Conservation (phyloP, 2,329 filamentous ascomycete species). For the Verticillium zaregamsianum region DNA sequence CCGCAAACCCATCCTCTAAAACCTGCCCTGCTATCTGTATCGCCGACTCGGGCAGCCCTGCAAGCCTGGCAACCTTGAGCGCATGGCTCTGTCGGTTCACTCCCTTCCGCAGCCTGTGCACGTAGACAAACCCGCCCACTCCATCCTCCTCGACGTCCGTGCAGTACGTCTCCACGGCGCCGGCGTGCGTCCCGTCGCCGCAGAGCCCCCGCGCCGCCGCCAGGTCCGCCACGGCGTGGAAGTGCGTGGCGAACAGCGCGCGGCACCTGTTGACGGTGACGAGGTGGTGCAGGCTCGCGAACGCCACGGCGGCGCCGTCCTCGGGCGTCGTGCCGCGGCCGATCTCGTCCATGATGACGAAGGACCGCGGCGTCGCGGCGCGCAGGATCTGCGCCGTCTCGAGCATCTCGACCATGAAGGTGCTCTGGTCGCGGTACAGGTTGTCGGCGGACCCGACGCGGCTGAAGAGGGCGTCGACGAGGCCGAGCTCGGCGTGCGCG, state of each 20-base stretch:
- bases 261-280: slow-evolving; percentile 73
- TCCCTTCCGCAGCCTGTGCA: slow-evolving; percentile 76
- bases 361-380: slow-evolving; percentile 75
- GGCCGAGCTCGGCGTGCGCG: slow-evolving; percentile 75
- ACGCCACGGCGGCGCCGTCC: slow-evolving; percentile 86
- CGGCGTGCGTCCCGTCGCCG: slow-evolving; percentile 24
- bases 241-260: slow-evolving; percentile 91
- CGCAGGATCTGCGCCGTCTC: slow-evolving; percentile 90
- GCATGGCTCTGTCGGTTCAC: slow-evolving; percentile 88
- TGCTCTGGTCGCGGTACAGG: slow-evolving; percentile 90
- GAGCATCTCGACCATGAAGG: slow-evolving; percentile 99
- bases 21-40: slow-evolving; percentile 63
- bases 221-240: slow-evolving; percentile 79
- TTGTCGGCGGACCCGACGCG: slow-evolving; percentile 93
- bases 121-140: slow-evolving; percentile 72
- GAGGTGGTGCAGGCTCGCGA: slow-evolving; percentile 81
- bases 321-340: slow-evolving; percentile 90
- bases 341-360: slow-evolving; percentile 98
- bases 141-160: slow-evolving; percentile 80
- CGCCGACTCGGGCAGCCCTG: slow-evolving; percentile 71
- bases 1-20: slow-evolving; percentile 26
- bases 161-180: slow-evolving; percentile 69
- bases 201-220: slow-evolving; percentile 49
- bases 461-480: slow-evolving; percentile 95
- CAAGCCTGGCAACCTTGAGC: slow-evolving; percentile 86